Percentiles rank a stretch among this genome's conserved stretches.
Conservation (phyloP, 225 moss, liverwort and hornwort species). For the Straminergon stramineum region DNA sequence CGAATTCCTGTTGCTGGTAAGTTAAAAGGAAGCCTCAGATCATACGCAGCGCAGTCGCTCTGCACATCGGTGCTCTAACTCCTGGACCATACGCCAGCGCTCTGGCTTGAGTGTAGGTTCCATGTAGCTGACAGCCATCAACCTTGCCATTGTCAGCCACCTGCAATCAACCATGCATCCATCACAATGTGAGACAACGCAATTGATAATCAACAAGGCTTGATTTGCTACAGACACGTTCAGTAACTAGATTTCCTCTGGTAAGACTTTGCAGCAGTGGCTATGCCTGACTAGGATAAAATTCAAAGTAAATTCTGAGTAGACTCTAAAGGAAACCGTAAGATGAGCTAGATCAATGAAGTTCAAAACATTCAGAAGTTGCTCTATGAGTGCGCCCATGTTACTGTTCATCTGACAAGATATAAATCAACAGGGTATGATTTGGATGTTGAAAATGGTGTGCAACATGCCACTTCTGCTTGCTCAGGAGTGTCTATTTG, state of each 20-base stretch:
- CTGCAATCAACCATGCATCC: slow-evolving; percentile 18
- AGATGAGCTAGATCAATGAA: neutral
- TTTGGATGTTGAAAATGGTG: neutral
- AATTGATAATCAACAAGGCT: neutral
- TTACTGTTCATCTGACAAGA: neutral
- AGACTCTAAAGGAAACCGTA: neutral
- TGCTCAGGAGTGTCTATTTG: neutral
- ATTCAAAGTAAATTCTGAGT: neutral
- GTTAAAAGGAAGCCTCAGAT: neutral
- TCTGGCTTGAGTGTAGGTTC: slow-evolving; percentile 50
- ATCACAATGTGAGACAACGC: neutral
- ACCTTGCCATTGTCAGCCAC: slow-evolving; percentile 84
- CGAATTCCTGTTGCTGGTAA: neutral
- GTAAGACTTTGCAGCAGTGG: neutral
- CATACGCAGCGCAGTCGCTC: slow-evolving; percentile 39
- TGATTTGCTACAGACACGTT: neutral
- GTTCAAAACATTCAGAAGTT: neutral
- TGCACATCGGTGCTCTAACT: slow-evolving; percentile 60
- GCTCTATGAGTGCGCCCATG: neutral
- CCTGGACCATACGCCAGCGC: slow-evolving; percentile 68
- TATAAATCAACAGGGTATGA: neutral
- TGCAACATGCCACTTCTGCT: neutral
- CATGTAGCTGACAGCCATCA: slow-evolving; percentile 59
- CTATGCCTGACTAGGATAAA: neutral
- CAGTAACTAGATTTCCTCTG: neutral